Evolutionary conservation across 2,329 filamentous ascomycete genomes (phyloP), one percentile per base, ranked within the genome.

Genomic region (Amesomyces nigricolor): DNA sequence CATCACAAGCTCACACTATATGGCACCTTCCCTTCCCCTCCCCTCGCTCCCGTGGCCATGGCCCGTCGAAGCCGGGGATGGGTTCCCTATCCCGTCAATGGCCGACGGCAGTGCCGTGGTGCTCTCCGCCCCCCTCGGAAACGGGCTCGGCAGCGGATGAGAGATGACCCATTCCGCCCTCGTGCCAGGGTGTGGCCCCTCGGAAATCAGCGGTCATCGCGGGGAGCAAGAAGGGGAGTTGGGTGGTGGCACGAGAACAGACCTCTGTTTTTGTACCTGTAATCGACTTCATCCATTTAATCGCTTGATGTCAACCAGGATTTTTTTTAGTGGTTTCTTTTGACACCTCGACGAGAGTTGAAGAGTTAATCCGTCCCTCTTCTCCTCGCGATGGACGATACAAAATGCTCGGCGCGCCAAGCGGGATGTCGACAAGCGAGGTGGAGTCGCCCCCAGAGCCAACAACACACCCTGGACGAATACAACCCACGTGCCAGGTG

Each of bases 101-200:
- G 59, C 61, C 61, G 59, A 63, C 47, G 48, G 55, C 54, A 61
- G 43, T 63, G 59, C 61, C 61, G 61, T 59, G 51, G 45, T 53
- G 50, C 51, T 57, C 57, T 58, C 58, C 54, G 46, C 57, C 57
- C 22, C 22, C 45, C 11, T 60, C 62, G 62, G 62, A 61, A 64
- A 54, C 39, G 48, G 51, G 39, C 43, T 63, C 62, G 62, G 62
- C 61, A 63, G 58, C 59, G 56, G 58, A 49, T 42, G 47, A 58
- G 56, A 45, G 53, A 59, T 60, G 49, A 60, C 58, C 60, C 58
- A 56, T 54, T 38, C 38, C 11, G 32, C 46, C 39, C 16, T 44
- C 14, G 7, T 43, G 47, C 32, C 40, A 26, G 47, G 44, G 22
- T 26, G 43, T 29, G 29, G 19, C 38, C 35, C 17, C 40, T 53